A percentile compares a stretch with the other conserved stretches of the same genome.
phyloP scores from a whole-genome alignment of 495 filamentous ascomycete species.

The Aspergillus avenaceus region DNA sequence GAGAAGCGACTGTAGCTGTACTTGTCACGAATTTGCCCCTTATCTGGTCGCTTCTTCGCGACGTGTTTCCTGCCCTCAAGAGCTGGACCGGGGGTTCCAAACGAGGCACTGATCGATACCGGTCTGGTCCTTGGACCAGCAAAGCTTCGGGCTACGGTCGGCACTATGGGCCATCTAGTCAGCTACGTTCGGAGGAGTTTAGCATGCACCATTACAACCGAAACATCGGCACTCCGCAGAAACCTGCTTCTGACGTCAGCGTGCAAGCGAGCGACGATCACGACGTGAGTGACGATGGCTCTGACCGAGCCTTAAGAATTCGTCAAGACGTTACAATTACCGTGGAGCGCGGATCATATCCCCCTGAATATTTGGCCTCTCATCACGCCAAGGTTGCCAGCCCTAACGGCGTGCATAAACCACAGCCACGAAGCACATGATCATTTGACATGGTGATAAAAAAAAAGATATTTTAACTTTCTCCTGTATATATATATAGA shows the following conservation, averaged over 20 bases:
- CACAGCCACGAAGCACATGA: constrained; percentile 15
- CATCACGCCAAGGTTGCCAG: background rate
- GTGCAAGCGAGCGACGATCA: constrained; percentile 24
- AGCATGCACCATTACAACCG: constrained; percentile 32
- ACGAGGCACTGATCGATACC: constrained; percentile 32
- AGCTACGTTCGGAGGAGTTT: constrained; percentile 30
- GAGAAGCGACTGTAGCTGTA: constrained; percentile 63
- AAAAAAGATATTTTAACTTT: background rate
- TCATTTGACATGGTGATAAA: background rate
- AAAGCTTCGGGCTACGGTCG: constrained; percentile 25
- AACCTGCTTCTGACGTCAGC: constrained; percentile 31
- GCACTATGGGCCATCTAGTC: constrained; percentile 30
- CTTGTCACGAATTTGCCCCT: constrained; percentile 64
- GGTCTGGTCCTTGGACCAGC: constrained; percentile 35
- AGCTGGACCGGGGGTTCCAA: constrained; percentile 45
- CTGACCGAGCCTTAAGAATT: constrained; percentile 39
- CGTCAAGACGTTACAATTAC: constrained; percentile 45
- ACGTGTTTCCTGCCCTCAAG: constrained; percentile 51
- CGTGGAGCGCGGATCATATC: constrained; percentile 32
- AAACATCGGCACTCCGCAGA: constrained; percentile 26
- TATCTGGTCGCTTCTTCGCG: constrained; percentile 58
- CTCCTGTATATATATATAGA: background rate
- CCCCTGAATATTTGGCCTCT: constrained; percentile 18
- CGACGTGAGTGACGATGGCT: constrained; percentile 37
- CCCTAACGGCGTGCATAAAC: background rate